phyloP scores from a whole-genome alignment of 768 basidiomycete genomes.

The Chalciporus piperatus region DNA sequence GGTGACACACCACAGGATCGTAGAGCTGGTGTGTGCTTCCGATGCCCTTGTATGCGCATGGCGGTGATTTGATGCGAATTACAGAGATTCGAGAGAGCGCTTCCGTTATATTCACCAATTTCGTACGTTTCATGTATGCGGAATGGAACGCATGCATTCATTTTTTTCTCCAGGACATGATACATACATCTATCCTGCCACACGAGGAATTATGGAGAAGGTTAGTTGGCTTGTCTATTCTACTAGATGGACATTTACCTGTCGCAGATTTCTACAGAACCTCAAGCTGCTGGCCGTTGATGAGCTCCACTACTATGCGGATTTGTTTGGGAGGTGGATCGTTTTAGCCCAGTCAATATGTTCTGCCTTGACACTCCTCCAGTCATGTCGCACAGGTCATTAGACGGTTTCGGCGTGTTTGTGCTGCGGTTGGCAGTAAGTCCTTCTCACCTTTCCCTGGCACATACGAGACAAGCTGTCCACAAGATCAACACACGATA shows the following conservation, averaged over 20 bases:
- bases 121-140: conserved; percentile 44
- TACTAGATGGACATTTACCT: background rate
- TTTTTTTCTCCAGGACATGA: conserved; percentile 57
- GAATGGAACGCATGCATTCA: background rate
- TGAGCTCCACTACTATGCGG: conserved; percentile 85
- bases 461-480: background rate
- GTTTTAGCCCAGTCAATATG: too few relatives aligned
- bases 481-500: conserved; percentile 45
- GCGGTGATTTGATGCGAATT: background rate
- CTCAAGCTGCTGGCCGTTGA: conserved; percentile 78
- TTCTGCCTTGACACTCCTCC: too few relatives aligned
- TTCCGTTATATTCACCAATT: conserved; percentile 87
- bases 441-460: background rate
- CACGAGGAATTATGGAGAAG: conserved; percentile 82
- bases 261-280: conserved; percentile 66
- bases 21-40: conserved; percentile 47
- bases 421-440: conserved; percentile 75
- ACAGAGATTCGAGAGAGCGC: conserved; percentile 68
- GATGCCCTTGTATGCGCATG: background rate
- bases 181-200: conserved; percentile 82
- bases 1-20: conserved; percentile 79
- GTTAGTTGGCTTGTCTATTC: conserved; percentile 30
- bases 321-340: conserved; percentile 57
- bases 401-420: conserved; percentile 71
- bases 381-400: conserved; percentile 79